Percentiles rank a stretch among this genome's conserved stretches.
These are phyloP conservation scores for Dictyostelium purpureum DNA, from an alignment of 78 protist species.

Conservation along the genomic window DNA sequence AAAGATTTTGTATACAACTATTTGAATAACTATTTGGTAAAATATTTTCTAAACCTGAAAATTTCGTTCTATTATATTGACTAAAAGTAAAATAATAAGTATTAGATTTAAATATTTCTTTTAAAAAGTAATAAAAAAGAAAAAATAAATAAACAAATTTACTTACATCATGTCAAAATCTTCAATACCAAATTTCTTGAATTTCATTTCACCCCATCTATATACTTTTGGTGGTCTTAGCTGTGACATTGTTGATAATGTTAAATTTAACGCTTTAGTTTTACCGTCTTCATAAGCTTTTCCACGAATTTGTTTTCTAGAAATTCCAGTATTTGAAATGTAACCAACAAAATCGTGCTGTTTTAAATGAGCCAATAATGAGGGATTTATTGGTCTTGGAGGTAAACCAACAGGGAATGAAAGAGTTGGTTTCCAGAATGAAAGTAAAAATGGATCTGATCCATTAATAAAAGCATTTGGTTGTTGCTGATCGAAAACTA, in stretches of 20 bases:
- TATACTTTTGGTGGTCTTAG: slow-evolving; percentile 78
- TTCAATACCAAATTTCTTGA: slow-evolving; percentile 69
- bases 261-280: slow-evolving; percentile 28
- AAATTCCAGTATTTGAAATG: slow-evolving; percentile 55
- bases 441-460: background rate
- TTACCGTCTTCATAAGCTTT: slow-evolving; percentile 63
- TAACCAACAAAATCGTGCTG: slow-evolving; percentile 78
- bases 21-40: slow-evolving; percentile 82
- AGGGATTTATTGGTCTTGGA: slow-evolving; percentile 24
- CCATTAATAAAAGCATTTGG: too few relatives aligned
- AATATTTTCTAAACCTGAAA: slow-evolving; percentile 82
- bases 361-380: slow-evolving; percentile 26
- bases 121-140: background rate
- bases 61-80: slow-evolving; percentile 69
- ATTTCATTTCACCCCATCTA: slow-evolving; percentile 65
- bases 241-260: slow-evolving; percentile 27
- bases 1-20: slow-evolving; percentile 81
- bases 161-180: slow-evolving; percentile 62
- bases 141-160: too few relatives aligned
- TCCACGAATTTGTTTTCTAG: slow-evolving; percentile 66
- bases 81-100: background rate
- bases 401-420: slow-evolving; percentile 64
- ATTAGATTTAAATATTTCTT: background rate
- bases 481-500: slow-evolving; percentile 23
- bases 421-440: slow-evolving; percentile 69